Base-by-base conservation (phyloP, 1,139 yeast genomes). In the Chernovozyma sophiae-reginae region DNA sequence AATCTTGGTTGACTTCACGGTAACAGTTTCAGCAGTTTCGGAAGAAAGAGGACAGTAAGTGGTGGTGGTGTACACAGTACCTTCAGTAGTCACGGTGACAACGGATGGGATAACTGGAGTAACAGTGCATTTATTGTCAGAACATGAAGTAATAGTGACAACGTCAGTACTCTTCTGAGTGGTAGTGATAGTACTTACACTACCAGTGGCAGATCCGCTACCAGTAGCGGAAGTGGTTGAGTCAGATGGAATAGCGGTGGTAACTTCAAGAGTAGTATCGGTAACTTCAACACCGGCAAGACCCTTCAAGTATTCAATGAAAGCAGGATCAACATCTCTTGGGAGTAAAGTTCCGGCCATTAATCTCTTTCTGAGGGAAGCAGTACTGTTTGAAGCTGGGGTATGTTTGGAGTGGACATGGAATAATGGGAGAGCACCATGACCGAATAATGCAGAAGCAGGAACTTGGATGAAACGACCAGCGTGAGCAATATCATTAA, bases 351-450 rank as follows among this genome's bases (percentile, higher is more conserved):
- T 24, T 31, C 10, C 23, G 6, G 6, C 10, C 41, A 55, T 43
- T 37, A 62, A 64, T 65, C 74, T 65, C 56, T 57, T 68, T 58
- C 68, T 64, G 52, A 66, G 52, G 33, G 69, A 67, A 45, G 62
- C 62, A 43, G 73, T 63, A 35, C 72, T 65, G 63, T 68, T 68
- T 33, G 62, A 44, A 37, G 57, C 53, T 38, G 71, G 67, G 25
- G 53, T 37, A 42, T 52, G 42, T 36, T 53, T 52, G 30, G 46
- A 51, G 44, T 56, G 61, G 40, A 65, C 64, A 42, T 57, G 58
- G 62, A 42, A 64, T 31, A 61, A 51, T 32, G 62, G 56, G 37
- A 53, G 43, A 37, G 49, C 47, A 28, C 56, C 50, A 12, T 33
- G 26, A 36, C 54, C 54, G 52, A 48, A 63, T 43, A 64, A 51